Evolutionary conservation across 495 filamentous ascomycete genomes (phyloP).

Genomic region (Hypoxylon perforatum): DNA sequence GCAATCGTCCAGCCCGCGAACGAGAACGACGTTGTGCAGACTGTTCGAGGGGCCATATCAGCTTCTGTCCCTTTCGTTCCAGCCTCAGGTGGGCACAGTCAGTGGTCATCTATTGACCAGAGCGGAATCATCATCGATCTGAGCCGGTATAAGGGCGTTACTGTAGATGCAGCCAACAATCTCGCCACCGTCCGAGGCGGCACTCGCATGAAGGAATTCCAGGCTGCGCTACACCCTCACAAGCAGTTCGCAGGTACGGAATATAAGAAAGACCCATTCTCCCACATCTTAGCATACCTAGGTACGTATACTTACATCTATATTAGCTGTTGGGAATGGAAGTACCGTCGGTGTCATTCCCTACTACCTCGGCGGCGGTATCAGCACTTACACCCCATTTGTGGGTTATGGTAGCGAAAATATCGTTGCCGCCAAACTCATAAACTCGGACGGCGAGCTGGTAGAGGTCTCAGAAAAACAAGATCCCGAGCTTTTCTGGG

Average conservation of each 20-base stretch:
- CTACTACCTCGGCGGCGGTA: constrained; percentile 44
- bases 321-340: constrained; percentile 46
- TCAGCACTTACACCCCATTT: constrained; percentile 26
- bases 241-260: constrained; percentile 21
- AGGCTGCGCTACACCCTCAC: constrained; percentile 20
- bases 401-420: constrained; percentile 45
- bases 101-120: constrained; percentile 46
- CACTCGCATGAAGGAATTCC: constrained; percentile 46
- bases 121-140: constrained; percentile 53
- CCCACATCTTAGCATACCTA: constrained; percentile 17
- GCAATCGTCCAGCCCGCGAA: constrained; percentile 10
- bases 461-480: constrained; percentile 34
- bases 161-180: constrained; percentile 32
- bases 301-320: constrained; percentile 11
- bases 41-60: constrained; percentile 4
- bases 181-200: constrained; percentile 43
- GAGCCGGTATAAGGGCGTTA: constrained; percentile 37
- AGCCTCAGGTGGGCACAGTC: constrained; percentile 47
- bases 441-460: constrained; percentile 43
- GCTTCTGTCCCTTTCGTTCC: constrained; percentile 49
- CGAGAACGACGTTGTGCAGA: constrained; percentile 2
- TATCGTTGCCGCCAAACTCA: constrained; percentile 45
- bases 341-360: constrained; percentile 49
- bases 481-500: constrained; percentile 53
- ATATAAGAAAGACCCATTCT: constrained; percentile 2